These are phyloP conservation scores for Xylaria grammica DNA, from an alignment of 495 filamentous ascomycete genomes.

Conservation along the genomic window DNA sequence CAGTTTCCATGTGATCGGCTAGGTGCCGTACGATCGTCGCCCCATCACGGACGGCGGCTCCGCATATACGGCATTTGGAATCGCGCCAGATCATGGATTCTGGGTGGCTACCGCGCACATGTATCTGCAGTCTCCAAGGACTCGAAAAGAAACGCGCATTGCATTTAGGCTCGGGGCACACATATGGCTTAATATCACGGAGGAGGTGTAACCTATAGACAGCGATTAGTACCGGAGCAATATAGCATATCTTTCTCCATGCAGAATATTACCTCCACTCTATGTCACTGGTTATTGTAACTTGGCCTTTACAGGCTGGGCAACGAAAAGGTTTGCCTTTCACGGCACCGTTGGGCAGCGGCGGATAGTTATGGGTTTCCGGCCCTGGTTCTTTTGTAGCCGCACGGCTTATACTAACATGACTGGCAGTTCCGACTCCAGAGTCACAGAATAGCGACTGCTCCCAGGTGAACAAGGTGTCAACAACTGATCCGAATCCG, in stretches of 20 bases:
- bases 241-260: not conserved
- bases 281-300: not conserved
- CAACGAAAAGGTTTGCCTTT: not conserved
- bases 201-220: not conserved
- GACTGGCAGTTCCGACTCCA: slow-evolving; percentile 5
- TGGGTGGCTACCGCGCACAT: not conserved
- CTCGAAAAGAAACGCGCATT: not conserved
- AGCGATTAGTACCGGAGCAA: not conserved
- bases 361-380: not conserved
- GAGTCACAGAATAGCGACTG: slow-evolving; percentile 1
- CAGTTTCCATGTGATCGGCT: slow-evolving; percentile 1
- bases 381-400: not conserved
- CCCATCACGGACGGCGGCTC: not conserved
- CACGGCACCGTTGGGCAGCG: not conserved
- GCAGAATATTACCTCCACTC: slow-evolving; percentile 7
- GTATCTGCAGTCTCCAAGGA: not conserved
- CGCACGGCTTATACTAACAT: not conserved
- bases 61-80: slow-evolving; percentile 9
- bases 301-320: not conserved
- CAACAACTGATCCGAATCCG: not conserved
- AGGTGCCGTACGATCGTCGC: not conserved
- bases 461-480: not conserved
- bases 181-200: not conserved
- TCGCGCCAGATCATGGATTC: slow-evolving; percentile 1
- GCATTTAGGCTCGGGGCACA: slow-evolving; percentile 6